Evolutionary conservation across 1,284 basidiomycete genomes (phyloP), one percentile per base, ranked within the genome.

Genomic region (Ceratobasidium sp.): DNA sequence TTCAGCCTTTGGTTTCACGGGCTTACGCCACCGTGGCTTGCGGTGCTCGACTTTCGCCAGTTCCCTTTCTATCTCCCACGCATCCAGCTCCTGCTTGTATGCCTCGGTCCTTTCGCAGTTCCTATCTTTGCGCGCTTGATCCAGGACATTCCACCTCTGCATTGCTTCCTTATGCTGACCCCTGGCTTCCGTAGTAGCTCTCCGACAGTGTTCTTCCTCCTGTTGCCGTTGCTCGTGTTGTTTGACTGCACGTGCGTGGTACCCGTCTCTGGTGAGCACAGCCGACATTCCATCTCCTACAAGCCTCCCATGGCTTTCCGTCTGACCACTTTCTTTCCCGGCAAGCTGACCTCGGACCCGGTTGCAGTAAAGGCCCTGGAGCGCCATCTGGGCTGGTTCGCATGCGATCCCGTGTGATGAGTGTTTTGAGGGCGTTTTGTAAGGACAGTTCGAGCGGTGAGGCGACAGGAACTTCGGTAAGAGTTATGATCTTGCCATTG

Each of bases 281-380:
- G 54, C 54, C 54, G 54, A n/a, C 54, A 56, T 56, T 22, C 54
- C 54, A 32, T 56, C 54, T 56, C 29, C 54, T n/a, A 56, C 11
- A 22, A 56, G 29, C 54, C n/a, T 56, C 22, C 54, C 54, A 11
- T 11, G 29, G 17, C 22, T 32, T 2, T 22, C 17, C 11, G 15
- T 56, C n/a, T 13, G 22, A 13, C 22, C 22, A 11, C 22, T 32
- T n/a, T 56, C 54, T n/a, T 32, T 56, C 29, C 3, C 54, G 6
- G 29, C 29, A 7, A 56, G 29, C 54, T 56, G 54, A 19, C n/a
- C 22, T 32, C 29, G 5, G n/a, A 56, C 17, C 29, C 54, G 19
- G 29, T 13, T 19, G 54, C 17, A 56, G 29, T 56, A 56, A n/a
- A 56, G 54, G n/a, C 29, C 54, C 29, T 56, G 54, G 17, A 56